phyloP scores from a whole-genome alignment of 805 yeast genomes.

The Schizosaccharomyces osmophilus region DNA sequence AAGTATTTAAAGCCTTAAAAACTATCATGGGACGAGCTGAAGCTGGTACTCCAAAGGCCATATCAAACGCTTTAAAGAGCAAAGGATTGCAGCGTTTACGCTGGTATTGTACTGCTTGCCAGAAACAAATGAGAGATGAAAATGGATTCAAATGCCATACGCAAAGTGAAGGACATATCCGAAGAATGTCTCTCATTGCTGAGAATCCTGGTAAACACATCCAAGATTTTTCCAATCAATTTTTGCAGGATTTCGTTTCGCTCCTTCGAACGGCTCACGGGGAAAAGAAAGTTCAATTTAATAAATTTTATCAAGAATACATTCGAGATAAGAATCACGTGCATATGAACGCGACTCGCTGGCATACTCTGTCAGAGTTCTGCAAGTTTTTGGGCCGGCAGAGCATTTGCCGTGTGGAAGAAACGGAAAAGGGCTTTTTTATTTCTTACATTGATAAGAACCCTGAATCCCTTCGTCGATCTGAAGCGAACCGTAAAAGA shows the following conservation, averaged over 20 bases:
- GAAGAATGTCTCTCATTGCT: slow-evolving; percentile 26
- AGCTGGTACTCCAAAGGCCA: slow-evolving; percentile 40
- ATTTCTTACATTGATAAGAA: slow-evolving; percentile 34
- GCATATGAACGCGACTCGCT: slow-evolving; percentile 75
- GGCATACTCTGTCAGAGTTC: slow-evolving; percentile 47
- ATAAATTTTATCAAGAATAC: slow-evolving; percentile 72
- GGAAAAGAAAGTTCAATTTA: slow-evolving; percentile 52
- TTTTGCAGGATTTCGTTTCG: slow-evolving; percentile 38
- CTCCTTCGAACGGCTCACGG: slow-evolving; percentile 51
- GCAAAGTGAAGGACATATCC: slow-evolving; percentile 53
- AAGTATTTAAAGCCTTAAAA: neutral
- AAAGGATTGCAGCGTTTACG: slow-evolving; percentile 64
- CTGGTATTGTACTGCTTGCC: slow-evolving; percentile 73
- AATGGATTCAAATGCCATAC: slow-evolving; percentile 85
- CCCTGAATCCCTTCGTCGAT: slow-evolving; percentile 22
- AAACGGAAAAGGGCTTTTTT: slow-evolving; percentile 17
- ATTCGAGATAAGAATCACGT: slow-evolving; percentile 62
- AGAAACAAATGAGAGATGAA: slow-evolving; percentile 83
- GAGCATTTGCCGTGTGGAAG: slow-evolving; percentile 30
- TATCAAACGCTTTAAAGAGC: slow-evolving; percentile 54
- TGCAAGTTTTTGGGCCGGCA: slow-evolving; percentile 31
- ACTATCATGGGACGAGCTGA: slow-evolving; percentile 30
- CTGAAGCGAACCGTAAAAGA: slow-evolving; percentile 17
- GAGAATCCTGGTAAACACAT: slow-evolving; percentile 21
- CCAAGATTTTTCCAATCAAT: slow-evolving; percentile 32